Evolutionary conservation across 1,284 basidiomycete species (phyloP), one percentile per base, ranked within the genome.

Genomic region (Fomitopsis schrenkii): DNA sequence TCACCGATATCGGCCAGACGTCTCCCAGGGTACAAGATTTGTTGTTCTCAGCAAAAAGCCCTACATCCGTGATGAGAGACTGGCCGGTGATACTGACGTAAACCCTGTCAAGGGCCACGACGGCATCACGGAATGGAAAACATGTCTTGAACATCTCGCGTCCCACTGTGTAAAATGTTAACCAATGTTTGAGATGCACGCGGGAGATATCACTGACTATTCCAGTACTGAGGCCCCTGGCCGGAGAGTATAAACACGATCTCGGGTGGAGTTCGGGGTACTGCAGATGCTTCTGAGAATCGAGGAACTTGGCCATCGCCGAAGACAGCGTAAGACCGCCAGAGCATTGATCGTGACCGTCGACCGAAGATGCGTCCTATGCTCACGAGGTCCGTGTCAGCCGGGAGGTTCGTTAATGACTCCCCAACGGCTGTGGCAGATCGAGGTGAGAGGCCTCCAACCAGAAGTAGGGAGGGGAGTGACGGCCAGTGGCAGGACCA

Each of bases 31-130:
- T 3, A 40, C 12, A 10, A 8, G 38, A 40, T 3, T 72, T 70
- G 6, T 74, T 72, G 67, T 72, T 72, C 2, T 61, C 55, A 2
- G 4, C 44, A 64, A 78, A 79, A 14, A 76, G 64, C 1, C 77
- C 77, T 15, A 69, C 70, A 33, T 63, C 62, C 41, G 68, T 57
- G 12, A 79, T 63, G 58, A 79, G 64, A 1, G 79, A 80, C 15
- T 62, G 55, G n/a, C 77, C 77, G 6, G 69, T 73, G 8, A 70
- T 58, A 3, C 59, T 52, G 14, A 61, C 48, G 68, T 76, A 73
- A 26, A 73, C 61, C 6, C 64, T 63, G 60, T 81, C 80, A 67
- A 78, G 69, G 28, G 71, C 69, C 4, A 75, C 56, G n/a, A 81
- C 70, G 52, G 67, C 77, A 10, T 69, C 59, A 4, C 76, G 68